phyloP scores from a whole-genome alignment of 805 yeast genomes.

The Hanseniaspora hatyaiensis region DNA sequence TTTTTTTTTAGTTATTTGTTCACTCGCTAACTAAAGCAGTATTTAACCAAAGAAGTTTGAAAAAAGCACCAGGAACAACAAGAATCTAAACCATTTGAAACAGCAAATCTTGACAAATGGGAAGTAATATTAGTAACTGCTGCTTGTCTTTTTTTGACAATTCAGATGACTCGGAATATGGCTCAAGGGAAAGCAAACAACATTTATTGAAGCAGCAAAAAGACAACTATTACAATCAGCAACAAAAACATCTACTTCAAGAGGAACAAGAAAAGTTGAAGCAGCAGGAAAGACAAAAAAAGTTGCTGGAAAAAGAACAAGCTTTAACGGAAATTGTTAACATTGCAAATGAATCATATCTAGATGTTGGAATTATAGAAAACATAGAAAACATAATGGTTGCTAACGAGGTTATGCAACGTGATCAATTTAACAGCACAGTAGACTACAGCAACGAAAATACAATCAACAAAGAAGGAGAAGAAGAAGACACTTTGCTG shows the following conservation, averaged over 20 bases:
- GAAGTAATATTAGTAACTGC: constrained; percentile 10
- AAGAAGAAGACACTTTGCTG: not conserved
- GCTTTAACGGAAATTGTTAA: constrained; percentile 11
- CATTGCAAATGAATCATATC: constrained; percentile 12
- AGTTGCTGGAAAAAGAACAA: constrained; percentile 13
- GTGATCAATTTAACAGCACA: too few species aligned
- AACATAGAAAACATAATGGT: constrained; percentile 15
- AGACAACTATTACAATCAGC: constrained; percentile 5
- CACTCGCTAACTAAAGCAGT: too few species aligned
- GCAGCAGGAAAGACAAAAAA: constrained; percentile 1
- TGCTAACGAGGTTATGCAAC: not conserved
- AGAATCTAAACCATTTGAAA: too few species aligned
- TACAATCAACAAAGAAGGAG: too few species aligned
- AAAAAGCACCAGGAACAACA: too few species aligned
- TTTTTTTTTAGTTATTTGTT: too few species aligned
- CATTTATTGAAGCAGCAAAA: constrained; percentile 10
- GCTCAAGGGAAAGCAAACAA: constrained; percentile 16
- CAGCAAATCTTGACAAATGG: too few species aligned
- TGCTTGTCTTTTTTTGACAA: not conserved
- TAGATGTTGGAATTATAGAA: constrained; percentile 14
- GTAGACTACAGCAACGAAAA: not conserved
- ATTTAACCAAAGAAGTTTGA: too few species aligned
- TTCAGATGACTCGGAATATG: constrained; percentile 5
- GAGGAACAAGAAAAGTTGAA: constrained; percentile 9
- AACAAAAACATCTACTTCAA: constrained; percentile 1